phyloP scores from a whole-genome alignment of 345 rosid genomes.

The Rubroshorea leprosula region DNA sequence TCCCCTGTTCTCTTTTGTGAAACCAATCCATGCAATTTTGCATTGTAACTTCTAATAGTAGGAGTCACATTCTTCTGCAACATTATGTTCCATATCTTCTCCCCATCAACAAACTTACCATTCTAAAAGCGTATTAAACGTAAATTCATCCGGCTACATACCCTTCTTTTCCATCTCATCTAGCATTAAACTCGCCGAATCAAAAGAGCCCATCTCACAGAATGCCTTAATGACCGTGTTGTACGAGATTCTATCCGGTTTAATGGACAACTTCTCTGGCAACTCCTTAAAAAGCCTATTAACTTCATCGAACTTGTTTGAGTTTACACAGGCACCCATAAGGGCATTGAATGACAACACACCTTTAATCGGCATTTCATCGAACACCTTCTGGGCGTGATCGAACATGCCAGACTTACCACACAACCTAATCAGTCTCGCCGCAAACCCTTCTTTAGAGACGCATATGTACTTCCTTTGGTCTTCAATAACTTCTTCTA shows the following conservation, averaged over 20 bases:
- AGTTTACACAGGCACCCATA: constrained; percentile 46
- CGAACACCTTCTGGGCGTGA: too few species aligned
- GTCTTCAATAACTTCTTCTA: constrained; percentile 50
- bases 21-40: constrained; percentile 47
- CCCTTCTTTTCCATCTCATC: constrained; percentile 59
- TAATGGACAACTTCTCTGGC: constrained; percentile 38
- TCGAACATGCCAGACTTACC: constrained; percentile 57
- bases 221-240: constrained; percentile 52
- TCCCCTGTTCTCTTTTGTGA: constrained; percentile 31
- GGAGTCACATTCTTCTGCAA: constrained; percentile 34
- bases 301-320: constrained; percentile 43
- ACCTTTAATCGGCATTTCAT: constrained; percentile 55
- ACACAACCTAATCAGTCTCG: constrained; percentile 41
- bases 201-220: constrained; percentile 43
- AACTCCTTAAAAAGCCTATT: constrained; percentile 36
- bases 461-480: constrained; percentile 58
- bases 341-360: constrained; percentile 60
- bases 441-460: constrained; percentile 49
- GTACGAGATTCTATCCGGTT: constrained; percentile 48
- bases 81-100: constrained; percentile 54
- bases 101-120: constrained; percentile 46
- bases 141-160: constrained; percentile 38
- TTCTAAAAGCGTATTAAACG: constrained; percentile 54
- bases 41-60: constrained; percentile 51
- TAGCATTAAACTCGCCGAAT: constrained; percentile 35